Evolutionary conservation across 345 rosid genomes (phyloP).

Genomic region (Odontarrhena argentea): DNA sequence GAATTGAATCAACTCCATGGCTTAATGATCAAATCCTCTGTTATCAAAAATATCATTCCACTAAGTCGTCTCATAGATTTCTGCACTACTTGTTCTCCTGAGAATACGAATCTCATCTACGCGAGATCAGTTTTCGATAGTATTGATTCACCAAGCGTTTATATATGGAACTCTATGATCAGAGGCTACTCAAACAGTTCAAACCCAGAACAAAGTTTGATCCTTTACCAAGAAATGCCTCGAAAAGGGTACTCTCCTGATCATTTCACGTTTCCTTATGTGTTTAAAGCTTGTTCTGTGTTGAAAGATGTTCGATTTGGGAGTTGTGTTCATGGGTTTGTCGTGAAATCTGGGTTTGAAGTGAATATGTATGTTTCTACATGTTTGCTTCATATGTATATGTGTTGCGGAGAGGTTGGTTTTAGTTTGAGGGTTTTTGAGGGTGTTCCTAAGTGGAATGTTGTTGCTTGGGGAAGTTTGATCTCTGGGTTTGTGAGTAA

Average conservation of each 20-base stretch:
- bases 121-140: slow-evolving; percentile 35
- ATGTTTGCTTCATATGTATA: slow-evolving; percentile 44
- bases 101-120: slow-evolving; percentile 34
- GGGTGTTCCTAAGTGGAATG: slow-evolving; percentile 43
- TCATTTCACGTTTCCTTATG: slow-evolving; percentile 43
- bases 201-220: slow-evolving; percentile 30
- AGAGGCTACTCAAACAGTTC: slow-evolving; percentile 41
- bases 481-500: slow-evolving; percentile 45
- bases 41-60: slow-evolving; percentile 41
- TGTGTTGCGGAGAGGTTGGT: slow-evolving; percentile 37
- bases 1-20: slow-evolving; percentile 44
- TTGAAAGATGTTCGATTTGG: slow-evolving; percentile 25
- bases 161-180: slow-evolving; percentile 51
- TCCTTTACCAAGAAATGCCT: slow-evolving; percentile 39
- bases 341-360: slow-evolving; percentile 42
- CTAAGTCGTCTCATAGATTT: slow-evolving; percentile 41
- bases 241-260: slow-evolving; percentile 38
- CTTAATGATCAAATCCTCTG: slow-evolving; percentile 42
- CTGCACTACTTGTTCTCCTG: slow-evolving; percentile 29
- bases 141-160: slow-evolving; percentile 39
- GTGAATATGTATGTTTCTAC: slow-evolving; percentile 46
- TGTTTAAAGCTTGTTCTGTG: slow-evolving; percentile 42
- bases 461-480: slow-evolving; percentile 47
- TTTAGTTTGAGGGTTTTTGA: slow-evolving; percentile 41
- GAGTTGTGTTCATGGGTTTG: slow-evolving; percentile 39